Evolutionary conservation across 2,329 filamentous ascomycete genomes (phyloP), one percentile per base, ranked within the genome.

Genomic region (Thelonectria rubi): DNA sequence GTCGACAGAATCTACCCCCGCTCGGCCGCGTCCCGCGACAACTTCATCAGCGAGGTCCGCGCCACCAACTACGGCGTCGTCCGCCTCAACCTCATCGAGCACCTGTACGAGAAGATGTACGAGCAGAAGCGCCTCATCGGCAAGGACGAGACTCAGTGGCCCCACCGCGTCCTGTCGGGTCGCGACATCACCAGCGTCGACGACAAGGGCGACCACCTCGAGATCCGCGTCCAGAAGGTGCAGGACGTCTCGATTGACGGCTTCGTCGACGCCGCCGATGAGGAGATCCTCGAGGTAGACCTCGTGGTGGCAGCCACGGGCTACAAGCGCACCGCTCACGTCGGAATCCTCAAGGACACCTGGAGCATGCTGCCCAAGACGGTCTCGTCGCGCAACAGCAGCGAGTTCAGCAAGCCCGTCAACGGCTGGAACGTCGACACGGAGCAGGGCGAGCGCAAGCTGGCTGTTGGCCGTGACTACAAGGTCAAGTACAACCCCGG

Each of bases 51-150:
- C 15, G 88, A 88, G 54, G 92, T 96, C 69, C 90, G 91, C 62
- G 88, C 88, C 30, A 98, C 94, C 63, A 98, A 98, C 81, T 98
- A 98, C 76, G 91, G 93, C 54, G 94, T 98, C 5, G 94, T 99
- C 3, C 89, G 94, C 8, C 85, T 97, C n/a, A 87, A 92, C 67
- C 86, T 98, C 52, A 91, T 98, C 60, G 94, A 98, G 77, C 86
- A 90, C 59, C 86, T 98, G 30, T 98, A 96, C 77, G 88, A 94
- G 77, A 87, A 86, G 58, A 88, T 97, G 79, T 98, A 98, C 78
- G 85, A 93, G 58, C 94, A 98, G 78, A 87, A 89, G 51, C 85
- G 97, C 55, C 82, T 86, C 48, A 82, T 92, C 32, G 85, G 86
- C 58, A 79, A 83, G 17, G 88, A 94, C 62, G 88, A 93, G 76